These are phyloP conservation scores for Elongisporangium undulatum DNA, from an alignment of 352 stramenopile species.

Conservation along the genomic window DNA sequence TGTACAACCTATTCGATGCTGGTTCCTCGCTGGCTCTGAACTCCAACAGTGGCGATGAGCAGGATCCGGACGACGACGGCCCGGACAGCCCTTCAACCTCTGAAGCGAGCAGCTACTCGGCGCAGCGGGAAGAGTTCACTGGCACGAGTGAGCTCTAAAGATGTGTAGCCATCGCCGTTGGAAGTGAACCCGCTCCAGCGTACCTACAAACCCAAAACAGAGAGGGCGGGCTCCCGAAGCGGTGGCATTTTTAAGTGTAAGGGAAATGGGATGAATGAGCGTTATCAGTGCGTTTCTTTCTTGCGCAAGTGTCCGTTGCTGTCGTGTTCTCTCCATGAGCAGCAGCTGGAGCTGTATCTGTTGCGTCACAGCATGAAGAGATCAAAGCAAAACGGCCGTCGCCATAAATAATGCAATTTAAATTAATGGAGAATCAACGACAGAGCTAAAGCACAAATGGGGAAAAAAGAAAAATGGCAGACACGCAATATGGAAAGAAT, in stretches of 20 bases:
- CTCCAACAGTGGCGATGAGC: constrained; percentile 25
- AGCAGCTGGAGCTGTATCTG: too few relatives aligned
- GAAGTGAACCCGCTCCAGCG: background rate
- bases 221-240: background rate
- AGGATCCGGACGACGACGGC: constrained; percentile 38
- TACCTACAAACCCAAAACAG: background rate
- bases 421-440: background rate
- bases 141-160: background rate
- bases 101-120: background rate
- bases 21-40: background rate
- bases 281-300: background rate
- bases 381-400: background rate
- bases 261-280: background rate
- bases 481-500: background rate
- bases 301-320: background rate
- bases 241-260: background rate
- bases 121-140: background rate
- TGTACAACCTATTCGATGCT: constrained; percentile 78
- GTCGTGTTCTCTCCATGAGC: background rate
- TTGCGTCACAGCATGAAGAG: background rate
- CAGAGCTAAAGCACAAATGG: background rate
- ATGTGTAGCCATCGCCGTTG: background rate
- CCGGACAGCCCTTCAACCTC: constrained; percentile 12
- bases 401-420: background rate
- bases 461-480: background rate